Evolutionary conservation across 768 basidiomycete species (phyloP), one percentile per base, ranked within the genome.

Genomic region (Serendipita sp.): DNA sequence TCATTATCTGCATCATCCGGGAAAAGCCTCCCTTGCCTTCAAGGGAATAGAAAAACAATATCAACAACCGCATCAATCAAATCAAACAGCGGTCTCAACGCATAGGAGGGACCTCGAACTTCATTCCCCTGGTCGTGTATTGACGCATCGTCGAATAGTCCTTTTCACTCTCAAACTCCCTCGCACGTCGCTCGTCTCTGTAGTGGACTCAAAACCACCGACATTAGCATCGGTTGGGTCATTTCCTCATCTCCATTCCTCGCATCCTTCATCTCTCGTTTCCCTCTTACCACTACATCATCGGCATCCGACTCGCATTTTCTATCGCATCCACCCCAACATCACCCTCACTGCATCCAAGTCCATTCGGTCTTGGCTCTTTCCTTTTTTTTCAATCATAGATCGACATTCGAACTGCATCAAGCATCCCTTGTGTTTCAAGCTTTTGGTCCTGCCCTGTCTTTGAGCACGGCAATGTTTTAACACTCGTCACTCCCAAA

Each of bases 391-490:
- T n/a, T 18, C 48, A 18, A 8, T 51, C 48, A 51, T 51, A 51
- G 48, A 51, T 51, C 48, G 48, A 51, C 48, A 51, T 51, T 51
- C 48, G 48, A 51, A 51, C n/a, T 51, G 48, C 48, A 51, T 51
- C 48, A 51, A 51, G 48, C 48, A 51, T 51, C 0, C 48, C 48
- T 51, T 18, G n/a, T 51, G n/a, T 32, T 18, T 51, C 48, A 51
- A 51, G 48, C n/a, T 51, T 51, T 51, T 32, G 48, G n/a, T 51
- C 48, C 30, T 51, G 48, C 30, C 8, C n/a, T 5, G 48, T 32
- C 48, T 5, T 51, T 51, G 18, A 32, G 18, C 48, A 32, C 48
- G 8, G 48, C 48, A 51, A 51, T 32, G n/a, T 18, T 51, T 51
- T 51, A 41, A 7, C 41, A 41, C 41, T 51, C 30, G 30, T 51